A percentile compares a stretch with the other conserved stretches of the same genome.
Conservation (phyloP, 352 stramenopile genomes). For the Pythium myriotylum region DNA sequence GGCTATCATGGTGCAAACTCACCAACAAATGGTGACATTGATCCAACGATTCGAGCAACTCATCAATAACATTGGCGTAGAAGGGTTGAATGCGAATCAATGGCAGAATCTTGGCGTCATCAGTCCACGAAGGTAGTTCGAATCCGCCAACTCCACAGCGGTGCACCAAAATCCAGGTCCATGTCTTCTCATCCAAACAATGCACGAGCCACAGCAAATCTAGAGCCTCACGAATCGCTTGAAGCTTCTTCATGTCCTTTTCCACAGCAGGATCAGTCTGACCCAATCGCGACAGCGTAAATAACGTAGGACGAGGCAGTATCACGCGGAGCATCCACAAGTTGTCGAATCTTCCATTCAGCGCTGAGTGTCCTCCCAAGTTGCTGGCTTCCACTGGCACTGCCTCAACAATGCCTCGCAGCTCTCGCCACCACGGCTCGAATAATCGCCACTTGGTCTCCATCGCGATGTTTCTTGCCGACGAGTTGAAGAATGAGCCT, state of each 20-base stretch:
- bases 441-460: slow-evolving; percentile 9
- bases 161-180: slow-evolving; percentile 37
- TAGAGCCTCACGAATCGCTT: slow-evolving; percentile 33
- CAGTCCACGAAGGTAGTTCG: slow-evolving; percentile 32
- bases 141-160: slow-evolving; percentile 33
- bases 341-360: neutral
- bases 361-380: neutral
- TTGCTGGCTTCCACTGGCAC: neutral
- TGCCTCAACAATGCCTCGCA: slow-evolving; percentile 11
- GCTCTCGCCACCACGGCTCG: slow-evolving; percentile 19
- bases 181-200: slow-evolving; percentile 34
- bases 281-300: neutral
- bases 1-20: slow-evolving; percentile 1
- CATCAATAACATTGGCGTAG: neutral
- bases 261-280: neutral
- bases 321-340: slow-evolving; percentile 8
- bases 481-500: neutral
- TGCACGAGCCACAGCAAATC: slow-evolving; percentile 45
- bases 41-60: neutral
- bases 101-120: slow-evolving; percentile 27
- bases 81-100: slow-evolving; percentile 32
- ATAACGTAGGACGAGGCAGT: slow-evolving; percentile 9
- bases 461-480: neutral
- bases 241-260: slow-evolving; percentile 3
- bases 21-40: slow-evolving; percentile 15